phyloP scores from a whole-genome alignment of 73 alveolate species.

The Paramecium caudatum region DNA sequence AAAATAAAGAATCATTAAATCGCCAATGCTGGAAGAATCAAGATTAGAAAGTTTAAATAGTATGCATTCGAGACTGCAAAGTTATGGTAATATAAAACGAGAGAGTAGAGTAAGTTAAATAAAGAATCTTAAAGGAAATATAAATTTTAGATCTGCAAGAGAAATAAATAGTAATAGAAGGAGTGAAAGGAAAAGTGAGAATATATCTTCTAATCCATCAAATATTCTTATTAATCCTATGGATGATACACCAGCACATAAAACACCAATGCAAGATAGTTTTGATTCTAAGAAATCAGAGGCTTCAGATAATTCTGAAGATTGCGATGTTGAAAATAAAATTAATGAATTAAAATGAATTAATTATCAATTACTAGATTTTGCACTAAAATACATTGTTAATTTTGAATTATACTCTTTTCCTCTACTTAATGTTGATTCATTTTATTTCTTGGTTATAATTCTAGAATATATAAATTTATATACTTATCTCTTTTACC shows the following conservation, averaged over 20 bases:
- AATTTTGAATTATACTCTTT: neutral
- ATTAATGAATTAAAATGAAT: neutral
- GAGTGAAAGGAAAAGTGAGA: constrained; percentile 18
- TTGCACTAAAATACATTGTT: neutral
- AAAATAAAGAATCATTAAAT: neutral
- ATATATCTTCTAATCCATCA: neutral
- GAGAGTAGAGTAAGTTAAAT: neutral
- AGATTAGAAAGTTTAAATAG: constrained; percentile 23
- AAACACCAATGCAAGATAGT: neutral
- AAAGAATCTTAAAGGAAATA: neutral
- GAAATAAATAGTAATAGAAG: neutral
- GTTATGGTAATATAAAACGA: constrained; percentile 5
- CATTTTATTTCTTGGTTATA: neutral
- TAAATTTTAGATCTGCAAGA: neutral
- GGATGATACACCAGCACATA: constrained; percentile 7
- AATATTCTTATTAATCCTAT: neutral
- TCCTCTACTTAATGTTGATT: neutral
- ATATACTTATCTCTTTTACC: constrained; percentile 11
- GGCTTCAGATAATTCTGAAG: neutral
- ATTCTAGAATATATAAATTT: neutral
- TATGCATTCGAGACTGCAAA: neutral
- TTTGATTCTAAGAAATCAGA: neutral
- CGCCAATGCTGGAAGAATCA: constrained; percentile 29
- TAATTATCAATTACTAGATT: neutral
- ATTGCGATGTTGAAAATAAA: constrained; percentile 27